These are phyloP conservation scores for Karstenula rhodostoma DNA, from an alignment of 2,329 filamentous ascomycete species.

Conservation along the genomic window DNA sequence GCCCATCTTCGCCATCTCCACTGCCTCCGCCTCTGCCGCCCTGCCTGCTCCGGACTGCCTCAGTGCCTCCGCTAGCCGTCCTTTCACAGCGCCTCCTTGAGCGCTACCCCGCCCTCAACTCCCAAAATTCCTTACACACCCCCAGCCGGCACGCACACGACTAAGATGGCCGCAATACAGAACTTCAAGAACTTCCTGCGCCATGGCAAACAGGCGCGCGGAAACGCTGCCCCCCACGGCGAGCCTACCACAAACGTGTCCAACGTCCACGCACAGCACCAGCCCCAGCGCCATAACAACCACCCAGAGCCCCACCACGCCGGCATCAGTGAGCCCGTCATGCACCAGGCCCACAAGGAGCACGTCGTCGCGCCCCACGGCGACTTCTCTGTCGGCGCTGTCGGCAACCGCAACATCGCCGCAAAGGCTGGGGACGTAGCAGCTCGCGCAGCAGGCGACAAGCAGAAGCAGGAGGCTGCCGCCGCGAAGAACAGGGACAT, in stretches of 20 bases:
- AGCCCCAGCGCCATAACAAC: conserved; percentile 54
- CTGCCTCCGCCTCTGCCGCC: neutral
- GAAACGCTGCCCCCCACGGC: conserved; percentile 64
- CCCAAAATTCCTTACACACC: conserved; percentile 21
- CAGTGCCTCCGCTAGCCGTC: conserved; percentile 9
- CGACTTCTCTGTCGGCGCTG: conserved; percentile 70
- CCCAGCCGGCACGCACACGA: conserved; percentile 18
- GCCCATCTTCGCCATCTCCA: conserved; percentile 18
- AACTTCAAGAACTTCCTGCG: conserved; percentile 98
- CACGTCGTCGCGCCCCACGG: conserved; percentile 57
- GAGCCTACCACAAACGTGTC: conserved; percentile 71
- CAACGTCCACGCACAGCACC: conserved; percentile 69
- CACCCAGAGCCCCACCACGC: conserved; percentile 62
- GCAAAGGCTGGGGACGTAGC: conserved; percentile 73
- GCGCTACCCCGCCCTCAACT: conserved; percentile 29
- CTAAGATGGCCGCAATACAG: conserved; percentile 77
- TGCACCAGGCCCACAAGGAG: conserved; percentile 60
- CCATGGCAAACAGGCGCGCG: conserved; percentile 93
- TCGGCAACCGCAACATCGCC: conserved; percentile 69
- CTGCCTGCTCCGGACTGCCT: conserved; percentile 7
- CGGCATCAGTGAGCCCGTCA: conserved; percentile 64
- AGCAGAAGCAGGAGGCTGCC: conserved; percentile 61
- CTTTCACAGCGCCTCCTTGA: conserved; percentile 7
- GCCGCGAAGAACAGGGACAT: conserved; percentile 56
- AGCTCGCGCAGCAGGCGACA: conserved; percentile 68